Base-by-base conservation (phyloP, 176 grass and related monocot species). In the Neostapfia colusana region DNA sequence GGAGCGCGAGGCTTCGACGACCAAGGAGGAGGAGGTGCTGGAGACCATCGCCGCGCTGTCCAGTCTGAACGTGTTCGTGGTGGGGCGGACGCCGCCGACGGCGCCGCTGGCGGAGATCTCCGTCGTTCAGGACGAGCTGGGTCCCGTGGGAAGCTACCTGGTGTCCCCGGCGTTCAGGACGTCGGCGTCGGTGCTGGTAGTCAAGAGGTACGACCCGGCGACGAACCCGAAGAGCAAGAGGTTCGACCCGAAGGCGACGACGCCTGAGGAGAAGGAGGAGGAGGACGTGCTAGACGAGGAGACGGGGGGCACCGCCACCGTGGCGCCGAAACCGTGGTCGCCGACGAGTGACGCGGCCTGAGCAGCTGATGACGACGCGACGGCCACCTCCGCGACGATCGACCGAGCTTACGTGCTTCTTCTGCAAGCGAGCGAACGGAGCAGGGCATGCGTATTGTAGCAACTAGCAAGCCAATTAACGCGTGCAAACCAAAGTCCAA, bases 41-140 rank as follows among this genome's bases (percentile, higher is more conserved):
- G 75, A 77, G 69, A 23, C 85, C 6, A 69, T 92, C 36, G 61
- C n/a, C 10, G 35, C 57, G 20, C 11, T 92, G 57, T 57, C 78
- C 1, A 75, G 31, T 65, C 67, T 24, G 64, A 92, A 67, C 70
- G 66, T 92, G 62, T 85, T 92, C 70, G 76, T 87, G 0, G 89
- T 87, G 14, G 89, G 89, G 1, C 26, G 82, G 82, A 85, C 67
- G 78, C 74, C 82, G 25, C 69, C 78, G 20, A 73, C 76, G 46
- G 27, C 15, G 39, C 37, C 81, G 55, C 56, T 88, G 63, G 69
- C 70, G 31, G 82, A n/a, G n/a, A n/a, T n/a, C n/a, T n/a, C n/a
- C n/a, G n/a, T n/a, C n/a, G n/a, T n/a, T n/a, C n/a, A n/a, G n/a
- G 82, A 91, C 63, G 89, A 91, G 82, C 81, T 91, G 13, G 85